Base-by-base conservation (phyloP, 1,284 basidiomycete species). In the Marasmius fiardii region DNA sequence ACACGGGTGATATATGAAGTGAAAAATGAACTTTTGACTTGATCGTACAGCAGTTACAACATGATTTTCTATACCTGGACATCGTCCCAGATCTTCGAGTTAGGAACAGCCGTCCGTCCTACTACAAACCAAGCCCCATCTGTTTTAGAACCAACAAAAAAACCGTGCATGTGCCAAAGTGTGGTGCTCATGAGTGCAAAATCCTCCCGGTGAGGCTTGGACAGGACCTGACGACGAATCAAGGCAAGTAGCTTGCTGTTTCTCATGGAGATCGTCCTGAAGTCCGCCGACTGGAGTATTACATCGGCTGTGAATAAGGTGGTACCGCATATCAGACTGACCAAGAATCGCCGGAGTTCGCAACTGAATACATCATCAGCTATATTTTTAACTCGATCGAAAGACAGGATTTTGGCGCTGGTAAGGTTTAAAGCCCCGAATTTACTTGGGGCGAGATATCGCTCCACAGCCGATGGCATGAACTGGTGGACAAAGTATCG, bases 401-500 rank as follows among this genome's bases (percentile, higher is more conserved):
- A 43, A 8, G 14, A n/a, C 20, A 43, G 7, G 8, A 43, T 20
- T 8, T 16, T 20, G 8, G 43, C 20, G 7, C 10, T 18, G 18
- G 21, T 8, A 8, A 10, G 8, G n/a, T n/a, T n/a, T 21, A 43
- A 18, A 20, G 14, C 21, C 7, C 20, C 14, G 7, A 43, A 43
- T 21, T 43, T 43, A 21, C 8, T 43, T 21, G 7, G 8, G 16
- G 43, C 10, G 10, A 43, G 18, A 18, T n/a, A 20, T 16, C 8
- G 14, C 18, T 16, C 28, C 7, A 50, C 48, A 31, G 48, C 48
- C 8, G n/a, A 18, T 16, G 48, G 21, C 10, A 28, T n/a, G 23
- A 50, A 33, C 26, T 50, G 26, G n/a, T 50, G 48, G 18, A 50
- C 24, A 35, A 50, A 50, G 48, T 50, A 35, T 14, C 28, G 48